phyloP scores from a whole-genome alignment of 1,139 yeast genomes.

The Arxiozyma slooffiae region DNA sequence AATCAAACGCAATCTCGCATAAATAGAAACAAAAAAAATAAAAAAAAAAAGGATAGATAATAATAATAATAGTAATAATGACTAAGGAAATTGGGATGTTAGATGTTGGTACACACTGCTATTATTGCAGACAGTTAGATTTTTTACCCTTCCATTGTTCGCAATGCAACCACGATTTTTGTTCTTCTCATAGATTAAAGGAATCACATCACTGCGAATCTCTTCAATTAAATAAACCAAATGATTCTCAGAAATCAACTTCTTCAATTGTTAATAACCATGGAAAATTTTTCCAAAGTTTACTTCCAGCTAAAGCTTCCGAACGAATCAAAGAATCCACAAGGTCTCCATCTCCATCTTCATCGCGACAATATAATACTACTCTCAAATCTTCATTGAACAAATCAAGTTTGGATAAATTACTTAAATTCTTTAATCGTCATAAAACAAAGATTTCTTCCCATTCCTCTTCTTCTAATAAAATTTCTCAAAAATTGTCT shows the following conservation, averaged over 20 bases:
- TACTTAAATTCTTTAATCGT: conserved; percentile 37
- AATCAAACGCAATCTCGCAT: no score
- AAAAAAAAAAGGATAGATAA: neutral
- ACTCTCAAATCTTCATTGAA: conserved; percentile 23
- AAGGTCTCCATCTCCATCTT: neutral
- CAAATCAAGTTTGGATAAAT: conserved; percentile 37
- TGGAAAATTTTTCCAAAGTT: conserved; percentile 27
- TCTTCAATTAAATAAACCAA: conserved; percentile 2
- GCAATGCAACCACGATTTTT: conserved; percentile 45
- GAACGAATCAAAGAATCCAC: conserved; percentile 32
- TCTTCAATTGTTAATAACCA: conserved; percentile 11
- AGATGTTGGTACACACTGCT: conserved; percentile 63
- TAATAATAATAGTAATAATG: neutral
- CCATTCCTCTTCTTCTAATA: conserved; percentile 14
- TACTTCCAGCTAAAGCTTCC: conserved; percentile 50
- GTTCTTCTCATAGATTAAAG: conserved; percentile 47
- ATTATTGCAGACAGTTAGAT: conserved; percentile 53
- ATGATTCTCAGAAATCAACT: neutral
- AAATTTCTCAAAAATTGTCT: conserved; percentile 34
- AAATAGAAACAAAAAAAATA: neutral
- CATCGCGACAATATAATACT: conserved; percentile 7
- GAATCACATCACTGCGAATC: conserved; percentile 39
- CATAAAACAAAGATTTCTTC: conserved; percentile 4
- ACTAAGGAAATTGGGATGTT: conserved; percentile 37
- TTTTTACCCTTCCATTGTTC: conserved; percentile 62